Evolutionary conservation across 2,329 filamentous ascomycete genomes (phyloP), one percentile per base, ranked within the genome.

Genomic region (Ascochyta fabae): DNA sequence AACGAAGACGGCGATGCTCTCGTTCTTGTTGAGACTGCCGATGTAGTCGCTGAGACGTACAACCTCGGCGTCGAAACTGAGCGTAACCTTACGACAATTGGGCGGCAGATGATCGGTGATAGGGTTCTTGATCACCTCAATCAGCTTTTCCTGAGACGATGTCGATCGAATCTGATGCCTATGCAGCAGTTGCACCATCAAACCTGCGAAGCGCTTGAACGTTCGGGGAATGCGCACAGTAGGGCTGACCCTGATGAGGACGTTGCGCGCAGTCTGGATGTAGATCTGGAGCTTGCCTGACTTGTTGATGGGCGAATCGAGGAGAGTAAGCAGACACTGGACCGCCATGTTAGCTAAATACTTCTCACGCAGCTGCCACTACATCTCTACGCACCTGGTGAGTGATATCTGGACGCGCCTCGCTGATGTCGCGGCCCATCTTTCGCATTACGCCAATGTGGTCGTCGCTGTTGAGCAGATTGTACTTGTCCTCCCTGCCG

Each of bases 401-500:
- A 41, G 95, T 96, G 71, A 99, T 99, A 78, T 99, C 95, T 40
- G 95, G 95, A 67, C 95, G 88, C 58, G 95, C 95, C 78, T 99
- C 95, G 76, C 93, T 97, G 65, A 99, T 98, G 75, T 99, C 95
- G 68, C 95, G 86, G 76, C 96, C 96, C 94, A 98, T 98, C 83
- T 98, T 99, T 72, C 95, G 89, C 92, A 99, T 96, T 64, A 98
- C 90, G 60, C 95, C 95, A 67, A 99, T 99, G 76, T 99, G 95
- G 79, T 99, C 95, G 74, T 99, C 95, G 78, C 93, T 97, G 83
- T 99, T 99, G 71, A 99, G 87, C 48, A 99, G 83, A 59, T 94
- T 96, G 79, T 96, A 99, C 78, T 98, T 98, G 75, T 97, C 94
- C 70, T 97, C 93, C 47, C 90, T 86, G 58, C 86, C 85, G 54